Percentiles rank a stretch among this genome's conserved stretches.
These are phyloP conservation scores for Vigna unguiculata DNA, from an alignment of 306 rosid genomes.

Conservation along the genomic window DNA sequence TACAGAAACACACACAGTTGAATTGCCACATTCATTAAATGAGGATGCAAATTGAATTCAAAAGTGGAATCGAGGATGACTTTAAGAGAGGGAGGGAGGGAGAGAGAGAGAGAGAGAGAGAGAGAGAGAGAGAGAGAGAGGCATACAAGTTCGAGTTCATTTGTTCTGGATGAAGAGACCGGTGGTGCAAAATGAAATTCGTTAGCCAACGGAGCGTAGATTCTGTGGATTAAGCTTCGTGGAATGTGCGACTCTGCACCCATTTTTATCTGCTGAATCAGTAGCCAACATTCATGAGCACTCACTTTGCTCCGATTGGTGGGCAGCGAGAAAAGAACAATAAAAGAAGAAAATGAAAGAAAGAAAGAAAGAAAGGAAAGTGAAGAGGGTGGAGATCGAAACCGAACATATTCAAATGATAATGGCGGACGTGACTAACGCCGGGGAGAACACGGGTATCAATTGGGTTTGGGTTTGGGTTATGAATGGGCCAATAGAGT, in stretches of 20 bases:
- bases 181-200: slow-evolving; percentile 78
- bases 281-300: slow-evolving; percentile 7
- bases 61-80: neutral
- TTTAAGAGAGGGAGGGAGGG: neutral
- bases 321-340: neutral
- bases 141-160: slow-evolving; percentile 75
- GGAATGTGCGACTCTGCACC: slow-evolving; percentile 57
- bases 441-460: neutral
- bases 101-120: slow-evolving; percentile 32
- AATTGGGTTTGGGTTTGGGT: slow-evolving; percentile 36
- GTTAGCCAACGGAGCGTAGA: slow-evolving; percentile 62
- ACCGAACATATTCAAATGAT: slow-evolving; percentile 23
- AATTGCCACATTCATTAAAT: neutral
- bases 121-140: slow-evolving; percentile 4
- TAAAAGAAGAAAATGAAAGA: neutral
- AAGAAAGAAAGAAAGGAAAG: slow-evolving; percentile 3
- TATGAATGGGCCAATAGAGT: neutral
- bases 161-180: slow-evolving; percentile 66
- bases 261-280: slow-evolving; percentile 57
- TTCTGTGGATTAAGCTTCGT: slow-evolving; percentile 64
- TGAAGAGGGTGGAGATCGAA: slow-evolving; percentile 8
- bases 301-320: neutral
- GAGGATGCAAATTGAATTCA: slow-evolving; percentile 6
- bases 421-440: slow-evolving; percentile 38
- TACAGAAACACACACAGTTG: neutral